Conservation (phyloP, 2,329 filamentous ascomycete species). For the Arthrinium phaeospermum region DNA sequence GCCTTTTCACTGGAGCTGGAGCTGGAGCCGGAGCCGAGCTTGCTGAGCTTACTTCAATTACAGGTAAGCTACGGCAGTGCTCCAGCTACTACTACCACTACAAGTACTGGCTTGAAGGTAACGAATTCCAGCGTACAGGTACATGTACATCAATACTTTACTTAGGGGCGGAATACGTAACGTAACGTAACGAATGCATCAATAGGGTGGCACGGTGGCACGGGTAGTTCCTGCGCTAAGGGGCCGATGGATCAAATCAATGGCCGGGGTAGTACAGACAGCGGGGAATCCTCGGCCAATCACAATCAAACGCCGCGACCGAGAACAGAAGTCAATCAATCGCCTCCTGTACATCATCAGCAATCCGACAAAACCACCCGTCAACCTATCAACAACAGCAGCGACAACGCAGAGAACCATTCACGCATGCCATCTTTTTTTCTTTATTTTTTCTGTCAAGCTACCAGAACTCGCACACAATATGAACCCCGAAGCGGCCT, state of each 20-base stretch:
- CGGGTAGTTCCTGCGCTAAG: background rate
- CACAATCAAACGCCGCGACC: background rate
- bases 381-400: background rate
- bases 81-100: too few species aligned
- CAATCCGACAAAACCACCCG: background rate
- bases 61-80: background rate
- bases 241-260: background rate
- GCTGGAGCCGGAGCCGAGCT: background rate
- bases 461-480: conserved; percentile 6
- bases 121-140: background rate
- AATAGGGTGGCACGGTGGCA: too few species aligned
- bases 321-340: conserved; percentile 1
- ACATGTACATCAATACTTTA: too few species aligned
- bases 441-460: background rate
- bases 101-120: too few species aligned
- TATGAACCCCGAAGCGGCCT: conserved; percentile 31
- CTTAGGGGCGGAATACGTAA: background rate
- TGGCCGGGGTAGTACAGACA: background rate
- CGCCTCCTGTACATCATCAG: background rate
- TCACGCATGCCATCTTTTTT: background rate
- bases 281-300: conserved; percentile 2
- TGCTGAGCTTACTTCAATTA: background rate
- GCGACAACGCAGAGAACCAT: background rate
- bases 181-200: background rate
- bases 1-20: background rate